A percentile compares a stretch with the other conserved stretches of the same genome.
phyloP scores from a whole-genome alignment of 2,329 filamentous ascomycete species.

The Alternaria consortialis region DNA sequence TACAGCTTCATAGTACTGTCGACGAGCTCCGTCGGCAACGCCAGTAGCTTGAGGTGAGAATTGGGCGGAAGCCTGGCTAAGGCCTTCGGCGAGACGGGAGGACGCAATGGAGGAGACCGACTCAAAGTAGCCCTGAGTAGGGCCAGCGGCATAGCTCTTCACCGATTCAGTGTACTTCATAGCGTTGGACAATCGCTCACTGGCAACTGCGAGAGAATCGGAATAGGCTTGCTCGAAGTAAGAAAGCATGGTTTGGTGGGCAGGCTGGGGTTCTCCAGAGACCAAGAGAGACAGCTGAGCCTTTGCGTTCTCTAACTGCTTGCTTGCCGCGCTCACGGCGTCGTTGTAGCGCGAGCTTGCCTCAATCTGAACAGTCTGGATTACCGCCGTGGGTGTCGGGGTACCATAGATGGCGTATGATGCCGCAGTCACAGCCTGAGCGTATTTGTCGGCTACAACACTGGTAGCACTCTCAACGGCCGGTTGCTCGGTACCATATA shows the following conservation, averaged over 20 bases:
- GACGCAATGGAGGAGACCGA: constrained; percentile 74
- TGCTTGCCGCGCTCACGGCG: constrained; percentile 71
- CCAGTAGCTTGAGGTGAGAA: constrained; percentile 71
- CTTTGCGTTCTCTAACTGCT: constrained; percentile 71
- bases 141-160: constrained; percentile 52
- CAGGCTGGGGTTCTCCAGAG: constrained; percentile 73
- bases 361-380: constrained; percentile 59
- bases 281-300: constrained; percentile 73
- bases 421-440: constrained; percentile 66
- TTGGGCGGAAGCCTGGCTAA: constrained; percentile 74
- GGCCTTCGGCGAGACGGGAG: constrained; percentile 73
- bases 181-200: constrained; percentile 65
- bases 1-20: constrained; percentile 80
- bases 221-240: constrained; percentile 75
- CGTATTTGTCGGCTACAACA: constrained; percentile 63
- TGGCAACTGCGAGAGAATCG: constrained; percentile 69
- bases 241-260: constrained; percentile 73
- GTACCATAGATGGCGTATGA: constrained; percentile 66
- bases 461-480: constrained; percentile 58
- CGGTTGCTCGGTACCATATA: constrained; percentile 61
- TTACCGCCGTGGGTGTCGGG: constrained; percentile 56
- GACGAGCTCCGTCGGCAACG: constrained; percentile 66
- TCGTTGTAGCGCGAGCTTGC: constrained; percentile 67
- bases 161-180: constrained; percentile 55
- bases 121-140: constrained; percentile 60